Evolutionary conservation across 129 eudicot species (phyloP), one percentile per base, ranked within the genome.

Genomic region (Escallonia rubra): DNA sequence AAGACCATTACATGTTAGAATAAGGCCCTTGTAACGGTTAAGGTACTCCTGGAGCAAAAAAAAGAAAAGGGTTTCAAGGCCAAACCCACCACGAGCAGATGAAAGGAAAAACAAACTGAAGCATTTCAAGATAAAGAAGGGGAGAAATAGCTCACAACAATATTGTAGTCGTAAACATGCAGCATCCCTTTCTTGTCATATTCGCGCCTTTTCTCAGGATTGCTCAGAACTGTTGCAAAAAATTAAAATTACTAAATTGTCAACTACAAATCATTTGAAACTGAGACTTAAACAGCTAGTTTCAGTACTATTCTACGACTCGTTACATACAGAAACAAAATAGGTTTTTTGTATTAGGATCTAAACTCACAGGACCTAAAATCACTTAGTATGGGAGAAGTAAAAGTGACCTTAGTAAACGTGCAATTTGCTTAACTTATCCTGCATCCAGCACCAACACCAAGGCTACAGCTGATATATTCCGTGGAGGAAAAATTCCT

Each of bases 1-100:
- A 34, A 90, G 95, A 50, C 97, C 97, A 52, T 82, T 90, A 79
- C 97, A 90, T 40, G 97, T 90, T 50, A 90, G 72, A 14, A 90
- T 90, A 45, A 90, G 91, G 66, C 97, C 90, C 79, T 90, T 90
- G 89, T 90, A 80, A 45, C 95, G 97, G 46, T 80, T 67, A 49
- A 90, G 91, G 58, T 90, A 87, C 57, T 90, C 97, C 97, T 90
- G 97, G 80, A 81, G 7, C 56, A 61, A 61, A 34, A 40, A 1
- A 53, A 38, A 51, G 52, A 38, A 51, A 49, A 54, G 15, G 52
- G 40, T 64, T 39, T 34, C 12, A 60, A 55, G 42, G 44, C 51
- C 47, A 54, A 34, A 12, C 40, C 23, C 52, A 43, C 7, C 48
- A 72, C 12, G 48, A 60, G 66, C 14, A 39, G 7, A 58, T 53